Conservation (phyloP, 139 green algal genomes). For the Picochlorum costavermella region DNA sequence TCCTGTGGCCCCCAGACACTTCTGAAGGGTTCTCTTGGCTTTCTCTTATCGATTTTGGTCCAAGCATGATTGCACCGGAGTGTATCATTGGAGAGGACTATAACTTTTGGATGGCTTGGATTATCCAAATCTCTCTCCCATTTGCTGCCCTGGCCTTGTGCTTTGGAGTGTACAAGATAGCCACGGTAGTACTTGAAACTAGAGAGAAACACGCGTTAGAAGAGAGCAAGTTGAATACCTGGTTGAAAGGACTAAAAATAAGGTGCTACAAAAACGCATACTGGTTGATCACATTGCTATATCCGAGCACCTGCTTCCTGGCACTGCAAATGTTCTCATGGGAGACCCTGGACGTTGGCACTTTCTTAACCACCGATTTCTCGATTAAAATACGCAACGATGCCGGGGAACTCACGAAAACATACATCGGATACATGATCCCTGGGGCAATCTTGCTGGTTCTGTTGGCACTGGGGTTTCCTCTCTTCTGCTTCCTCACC, state of each 20-base stretch:
- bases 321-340: constrained; percentile 33
- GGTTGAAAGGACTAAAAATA: background rate
- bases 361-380: constrained; percentile 27
- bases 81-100: constrained; percentile 20
- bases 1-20: constrained; percentile 29
- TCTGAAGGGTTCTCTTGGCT: constrained; percentile 15
- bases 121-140: constrained; percentile 28
- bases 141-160: constrained; percentile 10
- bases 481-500: constrained; percentile 22
- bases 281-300: constrained; percentile 41
- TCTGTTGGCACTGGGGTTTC: constrained; percentile 25
- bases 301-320: constrained; percentile 31
- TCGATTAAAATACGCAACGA: constrained; percentile 13
- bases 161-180: background rate
- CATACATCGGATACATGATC: constrained; percentile 27
- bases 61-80: constrained; percentile 23
- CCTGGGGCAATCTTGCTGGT: constrained; percentile 27
- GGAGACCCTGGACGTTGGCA: constrained; percentile 25
- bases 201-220: background rate
- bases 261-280: constrained; percentile 43
- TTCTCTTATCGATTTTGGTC: constrained; percentile 33
- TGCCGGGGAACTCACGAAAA: background rate
- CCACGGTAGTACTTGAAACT: background rate
- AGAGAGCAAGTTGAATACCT: background rate
- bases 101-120: constrained; percentile 26